Percentiles rank a stretch among this genome's conserved stretches.
phyloP scores from a whole-genome alignment of 495 filamentous ascomycete species.

The Penicillium lividum region DNA sequence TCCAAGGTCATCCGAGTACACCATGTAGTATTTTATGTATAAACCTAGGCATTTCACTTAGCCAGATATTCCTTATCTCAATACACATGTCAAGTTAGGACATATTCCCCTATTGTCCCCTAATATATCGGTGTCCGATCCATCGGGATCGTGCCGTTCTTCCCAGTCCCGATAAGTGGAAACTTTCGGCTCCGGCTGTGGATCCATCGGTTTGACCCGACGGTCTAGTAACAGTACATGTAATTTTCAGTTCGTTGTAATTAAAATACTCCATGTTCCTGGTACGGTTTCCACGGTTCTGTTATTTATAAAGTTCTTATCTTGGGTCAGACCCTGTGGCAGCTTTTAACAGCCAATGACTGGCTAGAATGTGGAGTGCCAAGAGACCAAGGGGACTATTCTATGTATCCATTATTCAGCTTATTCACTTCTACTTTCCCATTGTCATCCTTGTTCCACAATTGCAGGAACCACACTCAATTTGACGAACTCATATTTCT shows the following conservation, averaged over 20 bases:
- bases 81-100: too few relatives aligned
- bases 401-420: not conserved
- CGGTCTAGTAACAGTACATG: not conserved
- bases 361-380: not conserved
- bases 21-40: not conserved
- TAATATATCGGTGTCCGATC: not conserved
- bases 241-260: not conserved
- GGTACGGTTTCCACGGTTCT: not conserved
- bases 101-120: not conserved
- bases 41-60: too few relatives aligned
- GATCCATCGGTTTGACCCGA: not conserved
- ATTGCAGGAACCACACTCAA: not conserved
- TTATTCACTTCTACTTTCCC: too few relatives aligned
- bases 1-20: not conserved
- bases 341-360: not conserved
- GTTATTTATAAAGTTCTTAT: not conserved
- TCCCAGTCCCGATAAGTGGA: not conserved
- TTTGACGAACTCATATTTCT: not conserved
- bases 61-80: too few relatives aligned
- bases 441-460: not conserved
- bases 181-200: not conserved
- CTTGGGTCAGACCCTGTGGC: not conserved
- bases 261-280: not conserved
- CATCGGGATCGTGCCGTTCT: not conserved
- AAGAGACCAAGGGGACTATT: not conserved